Percentiles rank a stretch among this genome's conserved stretches.
Evolutionary conservation across 805 yeast species (phyloP).

Genomic region (Torulaspora microellipsoides): DNA sequence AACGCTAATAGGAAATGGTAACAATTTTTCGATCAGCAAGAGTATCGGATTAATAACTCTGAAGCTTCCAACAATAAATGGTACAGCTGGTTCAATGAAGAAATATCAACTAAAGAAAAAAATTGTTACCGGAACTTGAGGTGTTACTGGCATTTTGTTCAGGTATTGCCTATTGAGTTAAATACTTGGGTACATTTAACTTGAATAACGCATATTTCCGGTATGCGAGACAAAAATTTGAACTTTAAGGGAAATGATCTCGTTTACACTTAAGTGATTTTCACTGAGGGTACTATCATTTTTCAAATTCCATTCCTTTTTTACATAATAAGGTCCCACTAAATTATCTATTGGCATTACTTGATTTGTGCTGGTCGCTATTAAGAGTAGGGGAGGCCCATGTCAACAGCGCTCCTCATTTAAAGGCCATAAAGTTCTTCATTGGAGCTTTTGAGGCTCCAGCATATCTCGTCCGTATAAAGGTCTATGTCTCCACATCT

Average conservation of each 20-base stretch:
- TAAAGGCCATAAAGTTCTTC: constrained; percentile 57
- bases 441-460: constrained; percentile 64
- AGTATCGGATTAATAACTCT: constrained; percentile 44
- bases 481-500: no score
- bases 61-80: constrained; percentile 36
- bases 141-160: constrained; percentile 48
- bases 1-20: constrained; percentile 52
- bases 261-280: constrained; percentile 54
- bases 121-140: constrained; percentile 47
- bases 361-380: constrained; percentile 59
- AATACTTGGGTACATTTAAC: constrained; percentile 56
- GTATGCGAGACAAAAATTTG: constrained; percentile 54
- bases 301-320: constrained; percentile 62
- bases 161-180: constrained; percentile 62
- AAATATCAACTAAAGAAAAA: constrained; percentile 42
- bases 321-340: constrained; percentile 50
- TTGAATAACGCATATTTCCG: constrained; percentile 62
- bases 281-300: constrained; percentile 53
- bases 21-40: constrained; percentile 58
- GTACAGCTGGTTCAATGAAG: constrained; percentile 53
- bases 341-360: constrained; percentile 42
- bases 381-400: constrained; percentile 50
- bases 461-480: no score
- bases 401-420: constrained; percentile 42
- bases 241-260: constrained; percentile 59